Base-by-base conservation (phyloP, 495 filamentous ascomycete genomes). In the Trichocladium antarcticum region DNA sequence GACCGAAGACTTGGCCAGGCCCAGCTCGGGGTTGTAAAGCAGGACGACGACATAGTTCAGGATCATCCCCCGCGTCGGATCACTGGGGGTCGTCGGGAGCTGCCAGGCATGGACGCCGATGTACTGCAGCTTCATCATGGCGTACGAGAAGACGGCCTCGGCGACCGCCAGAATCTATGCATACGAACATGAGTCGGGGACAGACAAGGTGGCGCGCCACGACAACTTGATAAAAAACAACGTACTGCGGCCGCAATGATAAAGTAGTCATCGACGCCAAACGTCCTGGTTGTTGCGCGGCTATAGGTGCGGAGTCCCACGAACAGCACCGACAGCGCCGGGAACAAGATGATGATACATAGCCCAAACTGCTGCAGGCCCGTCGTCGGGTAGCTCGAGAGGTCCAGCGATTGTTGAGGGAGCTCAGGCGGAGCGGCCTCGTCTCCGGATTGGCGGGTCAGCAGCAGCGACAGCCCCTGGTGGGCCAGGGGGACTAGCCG, bases 1-100 rank as follows among this genome's bases (percentile, higher is more conserved):
- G 36, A 77, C 67, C 0, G 76, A 78, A 0, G 72, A 42, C 49
- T 78, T 77, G 36, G 76, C 69, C 11, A 74, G 56, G 6, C 69
- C 67, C 41, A 80, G 58, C 35, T 52, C 43, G 5, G 54, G 54
- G 21, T 57, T 57, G 49, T 57, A 57, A 35, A 57, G 51, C 45
- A 57, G 40, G n/a, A 52, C 49, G 24, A 48, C 54, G 6, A 57
- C 36, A 39, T 57, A 57, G 46, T 52, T 51, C 5, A 44, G 6
- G 32, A 51, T 45, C 19, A 35, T 14, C 22, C 50, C 29, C 3
- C 28, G 34, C 32, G 20, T 49, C 15, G 22, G 50, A 37, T 47
- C 31, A 45, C 40, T 32, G 3, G 38, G 21, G 1, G 24, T 19
- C 35, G 2, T 50, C n/a, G 38, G 45, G 34, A 51, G 24, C 34